These are phyloP conservation scores for Ailanthus altissimus DNA, from an alignment of 345 rosid genomes.

Conservation along the genomic window DNA sequence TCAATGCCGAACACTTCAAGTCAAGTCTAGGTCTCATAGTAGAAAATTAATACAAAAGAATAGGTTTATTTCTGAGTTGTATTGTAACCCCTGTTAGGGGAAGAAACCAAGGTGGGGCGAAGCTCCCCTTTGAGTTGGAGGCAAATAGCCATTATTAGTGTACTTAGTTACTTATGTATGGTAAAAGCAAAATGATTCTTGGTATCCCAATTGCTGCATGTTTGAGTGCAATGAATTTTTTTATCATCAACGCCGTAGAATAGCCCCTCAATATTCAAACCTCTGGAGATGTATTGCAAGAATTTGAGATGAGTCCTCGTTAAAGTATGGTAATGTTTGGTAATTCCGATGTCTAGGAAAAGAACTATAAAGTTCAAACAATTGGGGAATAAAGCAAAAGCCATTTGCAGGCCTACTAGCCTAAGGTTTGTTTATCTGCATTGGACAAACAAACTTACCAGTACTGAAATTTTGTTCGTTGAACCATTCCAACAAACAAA, in stretches of 20 bases:
- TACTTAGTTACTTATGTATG: constrained; percentile 6
- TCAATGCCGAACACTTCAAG: constrained; percentile 10
- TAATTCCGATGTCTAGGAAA: too few relatives aligned
- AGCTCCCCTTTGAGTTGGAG: constrained; percentile 50
- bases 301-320: too few relatives aligned
- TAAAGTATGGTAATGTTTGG: not conserved
- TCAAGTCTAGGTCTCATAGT: constrained; percentile 32
- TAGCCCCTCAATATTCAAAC: not conserved
- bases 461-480: not conserved
- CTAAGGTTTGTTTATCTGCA: not conserved
- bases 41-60: not conserved
- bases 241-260: not conserved
- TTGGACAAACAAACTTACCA: not conserved
- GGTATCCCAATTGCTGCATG: not conserved
- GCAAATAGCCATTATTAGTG: constrained; percentile 7
- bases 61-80: constrained; percentile 1
- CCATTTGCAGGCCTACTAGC: too few relatives aligned
- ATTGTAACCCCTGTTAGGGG: not conserved
- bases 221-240: not conserved
- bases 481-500: not conserved
- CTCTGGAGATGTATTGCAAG: too few relatives aligned
- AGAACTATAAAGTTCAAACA: not conserved
- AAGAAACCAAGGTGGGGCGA: constrained; percentile 50
- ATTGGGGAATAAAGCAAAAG: too few relatives aligned
- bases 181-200: constrained; percentile 12